Evolutionary conservation across 805 yeast species (phyloP).

Genomic region (Myxozyma nipponensis): DNA sequence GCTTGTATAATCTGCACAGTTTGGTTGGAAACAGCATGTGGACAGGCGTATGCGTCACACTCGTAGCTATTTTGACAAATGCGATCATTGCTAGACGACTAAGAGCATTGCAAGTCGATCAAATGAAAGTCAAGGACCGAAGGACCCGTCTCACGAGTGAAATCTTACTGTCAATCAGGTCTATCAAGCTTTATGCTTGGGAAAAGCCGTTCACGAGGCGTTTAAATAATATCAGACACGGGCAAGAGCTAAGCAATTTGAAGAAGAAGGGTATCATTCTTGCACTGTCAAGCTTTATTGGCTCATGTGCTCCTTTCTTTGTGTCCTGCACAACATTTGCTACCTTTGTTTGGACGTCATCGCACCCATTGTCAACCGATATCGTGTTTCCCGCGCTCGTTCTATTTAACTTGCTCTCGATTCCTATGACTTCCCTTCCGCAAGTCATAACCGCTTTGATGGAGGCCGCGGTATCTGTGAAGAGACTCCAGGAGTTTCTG

Average conservation of each 20-base stretch:
- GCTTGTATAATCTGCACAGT: slow-evolving; percentile 69
- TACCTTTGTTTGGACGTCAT: slow-evolving; percentile 58
- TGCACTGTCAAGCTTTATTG: slow-evolving; percentile 69
- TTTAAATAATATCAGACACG: slow-evolving; percentile 76
- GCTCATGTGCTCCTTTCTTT: slow-evolving; percentile 80
- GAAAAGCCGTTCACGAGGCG: slow-evolving; percentile 75
- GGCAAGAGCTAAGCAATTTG: slow-evolving; percentile 73
- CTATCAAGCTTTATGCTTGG: slow-evolving; percentile 93
- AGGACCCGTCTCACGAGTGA: slow-evolving; percentile 86
- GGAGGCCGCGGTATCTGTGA: slow-evolving; percentile 62
- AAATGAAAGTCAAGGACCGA: slow-evolving; percentile 89
- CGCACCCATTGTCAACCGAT: slow-evolving; percentile 75
- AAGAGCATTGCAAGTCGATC: slow-evolving; percentile 68
- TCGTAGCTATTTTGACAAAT: slow-evolving; percentile 77
- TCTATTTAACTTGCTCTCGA: slow-evolving; percentile 76
- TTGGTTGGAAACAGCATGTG: slow-evolving; percentile 81
- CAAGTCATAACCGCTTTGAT: slow-evolving; percentile 78
- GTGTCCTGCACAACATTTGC: slow-evolving; percentile 90
- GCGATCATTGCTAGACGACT: slow-evolving; percentile 62
- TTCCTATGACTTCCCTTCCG: slow-evolving; percentile 89
- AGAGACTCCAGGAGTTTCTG: slow-evolving; percentile 67
- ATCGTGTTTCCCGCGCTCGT: slow-evolving; percentile 83
- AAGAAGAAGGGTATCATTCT: slow-evolving; percentile 65
- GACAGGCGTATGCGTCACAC: slow-evolving; percentile 83
- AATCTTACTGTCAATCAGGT: slow-evolving; percentile 83